Evolutionary conservation across 2,329 filamentous ascomycete genomes (phyloP).

Genomic region (Aspergillus versicolor): DNA sequence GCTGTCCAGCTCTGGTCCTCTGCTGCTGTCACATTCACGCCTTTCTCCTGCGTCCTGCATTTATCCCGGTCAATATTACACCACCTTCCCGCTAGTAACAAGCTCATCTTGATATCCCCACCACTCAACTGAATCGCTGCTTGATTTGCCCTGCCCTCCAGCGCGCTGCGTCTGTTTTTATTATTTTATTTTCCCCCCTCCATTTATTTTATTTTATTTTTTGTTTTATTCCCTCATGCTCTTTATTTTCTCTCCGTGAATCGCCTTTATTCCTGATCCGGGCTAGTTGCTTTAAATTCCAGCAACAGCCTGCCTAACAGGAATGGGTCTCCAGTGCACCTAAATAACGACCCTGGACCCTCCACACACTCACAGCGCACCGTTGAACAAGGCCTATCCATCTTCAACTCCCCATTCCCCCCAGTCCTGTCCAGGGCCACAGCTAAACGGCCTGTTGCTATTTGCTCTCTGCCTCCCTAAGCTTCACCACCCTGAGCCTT

Average conservation of each 20-base stretch:
- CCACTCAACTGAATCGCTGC: slow-evolving; percentile 20
- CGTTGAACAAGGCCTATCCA: slow-evolving; percentile 23
- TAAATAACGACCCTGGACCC: slow-evolving; percentile 44
- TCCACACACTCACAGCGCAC: slow-evolving; percentile 30
- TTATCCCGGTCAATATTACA: slow-evolving; percentile 40
- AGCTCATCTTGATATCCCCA: slow-evolving; percentile 33
- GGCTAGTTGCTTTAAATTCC: slow-evolving; percentile 16
- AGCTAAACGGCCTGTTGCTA: slow-evolving; percentile 27
- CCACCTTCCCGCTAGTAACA: slow-evolving; percentile 38
- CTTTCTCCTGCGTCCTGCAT: slow-evolving; percentile 34
- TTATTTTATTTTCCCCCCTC: slow-evolving; percentile 13
- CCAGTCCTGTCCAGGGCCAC: slow-evolving; percentile 23
- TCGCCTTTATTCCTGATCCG: slow-evolving; percentile 16
- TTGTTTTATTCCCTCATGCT: slow-evolving; percentile 12
- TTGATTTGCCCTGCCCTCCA: slow-evolving; percentile 17
- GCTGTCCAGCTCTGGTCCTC: slow-evolving; percentile 10
- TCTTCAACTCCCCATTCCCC: slow-evolving; percentile 12
- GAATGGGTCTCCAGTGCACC: slow-evolving; percentile 27
- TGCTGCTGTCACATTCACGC: slow-evolving; percentile 24
- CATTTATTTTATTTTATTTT: slow-evolving; percentile 15
- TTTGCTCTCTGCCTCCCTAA: slow-evolving; percentile 23
- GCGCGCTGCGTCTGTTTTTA: slow-evolving; percentile 14
- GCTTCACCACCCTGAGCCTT: slow-evolving; percentile 25
- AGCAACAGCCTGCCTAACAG: slow-evolving; percentile 17
- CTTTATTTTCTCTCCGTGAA: slow-evolving; percentile 14